Percentiles rank a stretch among this genome's conserved stretches.
Conservation (phyloP, 371 early-diverging fungal genomes). For the Lichtheimia hyalospora region DNA sequence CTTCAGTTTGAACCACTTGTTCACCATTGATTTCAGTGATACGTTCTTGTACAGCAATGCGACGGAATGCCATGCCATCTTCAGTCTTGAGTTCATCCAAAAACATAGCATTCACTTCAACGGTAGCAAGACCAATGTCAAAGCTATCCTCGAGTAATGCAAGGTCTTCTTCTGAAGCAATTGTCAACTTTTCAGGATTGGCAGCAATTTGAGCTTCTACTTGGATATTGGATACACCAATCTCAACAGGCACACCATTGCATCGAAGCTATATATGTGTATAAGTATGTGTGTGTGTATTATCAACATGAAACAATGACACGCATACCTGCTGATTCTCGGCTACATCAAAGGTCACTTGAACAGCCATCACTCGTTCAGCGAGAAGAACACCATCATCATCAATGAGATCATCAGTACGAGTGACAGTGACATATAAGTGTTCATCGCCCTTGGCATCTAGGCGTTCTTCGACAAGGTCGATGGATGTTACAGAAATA, state of each 20-base stretch:
- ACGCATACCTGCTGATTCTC: constrained; percentile 44
- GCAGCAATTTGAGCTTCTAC: constrained; percentile 60
- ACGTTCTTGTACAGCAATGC: constrained; percentile 59
- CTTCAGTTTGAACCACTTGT: constrained; percentile 68
- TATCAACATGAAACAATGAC: background rate
- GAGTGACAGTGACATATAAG: constrained; percentile 62
- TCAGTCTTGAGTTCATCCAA: constrained; percentile 54
- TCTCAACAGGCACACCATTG: constrained; percentile 60
- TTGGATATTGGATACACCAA: constrained; percentile 60
- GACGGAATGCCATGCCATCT: constrained; percentile 56
- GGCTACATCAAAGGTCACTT: constrained; percentile 68
- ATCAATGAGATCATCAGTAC: constrained; percentile 71
- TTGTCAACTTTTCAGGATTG: constrained; percentile 42
- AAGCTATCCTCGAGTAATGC: constrained; percentile 53
- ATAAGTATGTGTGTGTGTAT: background rate
- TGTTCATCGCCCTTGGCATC: constrained; percentile 38
- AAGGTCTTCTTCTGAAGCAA: constrained; percentile 53
- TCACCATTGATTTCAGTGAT: constrained; percentile 72
- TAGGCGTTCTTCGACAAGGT: constrained; percentile 29
- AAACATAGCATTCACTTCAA: constrained; percentile 61
- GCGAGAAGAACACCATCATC: constrained; percentile 65
- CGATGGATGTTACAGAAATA: constrained; percentile 47
- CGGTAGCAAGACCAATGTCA: constrained; percentile 69
- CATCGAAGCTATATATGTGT: constrained; percentile 37
- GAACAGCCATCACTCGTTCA: constrained; percentile 65